Evolutionary conservation across 306 rosid species (phyloP).

Genomic region (Notholithocarpus densiflorus): DNA sequence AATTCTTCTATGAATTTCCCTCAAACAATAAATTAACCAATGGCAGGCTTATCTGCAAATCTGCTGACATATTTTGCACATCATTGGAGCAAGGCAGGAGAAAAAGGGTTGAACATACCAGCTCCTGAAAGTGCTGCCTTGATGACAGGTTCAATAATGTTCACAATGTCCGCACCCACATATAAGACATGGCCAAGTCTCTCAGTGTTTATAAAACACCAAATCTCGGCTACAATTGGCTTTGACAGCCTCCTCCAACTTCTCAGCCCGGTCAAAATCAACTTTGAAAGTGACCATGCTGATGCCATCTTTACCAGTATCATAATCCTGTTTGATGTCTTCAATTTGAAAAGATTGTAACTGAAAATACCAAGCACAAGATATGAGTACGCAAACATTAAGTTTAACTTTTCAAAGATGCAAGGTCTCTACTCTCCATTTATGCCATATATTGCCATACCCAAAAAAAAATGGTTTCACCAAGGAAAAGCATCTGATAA

Average conservation of each 20-base stretch:
- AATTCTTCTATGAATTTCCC: neutral
- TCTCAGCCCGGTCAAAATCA: constrained; percentile 75
- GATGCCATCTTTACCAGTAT: constrained; percentile 76
- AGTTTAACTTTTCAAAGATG: neutral
- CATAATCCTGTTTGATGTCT: constrained; percentile 79
- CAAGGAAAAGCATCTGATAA: neutral
- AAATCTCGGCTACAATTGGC: constrained; percentile 71
- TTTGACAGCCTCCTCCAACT: constrained; percentile 83
- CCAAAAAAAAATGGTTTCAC: neutral
- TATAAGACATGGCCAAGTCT: constrained; percentile 7
- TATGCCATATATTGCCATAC: neutral
- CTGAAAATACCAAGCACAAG: constrained; percentile 37
- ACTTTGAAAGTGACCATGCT: constrained; percentile 77
- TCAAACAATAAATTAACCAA: neutral
- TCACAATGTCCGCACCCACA: constrained; percentile 21
- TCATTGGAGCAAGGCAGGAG: neutral
- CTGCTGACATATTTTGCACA: neutral
- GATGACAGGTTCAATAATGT: constrained; percentile 7
- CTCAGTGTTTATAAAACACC: constrained; percentile 56
- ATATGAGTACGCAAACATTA: neutral
- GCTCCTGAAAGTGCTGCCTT: constrained; percentile 9
- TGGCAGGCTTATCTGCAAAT: neutral
- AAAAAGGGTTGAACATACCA: neutral
- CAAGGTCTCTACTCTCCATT: neutral
- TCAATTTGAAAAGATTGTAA: constrained; percentile 67